phyloP scores from a whole-genome alignment of 495 filamentous ascomycete genomes.

The Penicillium cinerascens region DNA sequence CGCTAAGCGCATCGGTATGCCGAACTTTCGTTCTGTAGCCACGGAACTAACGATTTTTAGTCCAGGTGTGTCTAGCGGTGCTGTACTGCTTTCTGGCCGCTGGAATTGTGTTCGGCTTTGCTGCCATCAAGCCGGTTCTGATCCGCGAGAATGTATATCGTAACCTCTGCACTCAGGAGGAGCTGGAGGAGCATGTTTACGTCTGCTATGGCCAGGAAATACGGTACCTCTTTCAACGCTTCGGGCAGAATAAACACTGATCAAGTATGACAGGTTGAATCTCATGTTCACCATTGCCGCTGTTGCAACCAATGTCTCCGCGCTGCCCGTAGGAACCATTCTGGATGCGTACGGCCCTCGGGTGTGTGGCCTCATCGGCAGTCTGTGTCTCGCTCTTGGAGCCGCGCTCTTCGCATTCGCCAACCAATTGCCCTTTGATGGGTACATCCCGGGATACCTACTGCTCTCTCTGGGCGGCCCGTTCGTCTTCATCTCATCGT shows the following conservation, averaged over 20 bases:
- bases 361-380: constrained; percentile 70
- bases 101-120: constrained; percentile 71
- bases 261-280: constrained; percentile 56
- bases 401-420: constrained; percentile 70
- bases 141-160: constrained; percentile 64
- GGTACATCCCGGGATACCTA: constrained; percentile 74
- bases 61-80: constrained; percentile 54
- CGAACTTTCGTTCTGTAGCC: background rate
- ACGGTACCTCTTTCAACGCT: constrained; percentile 37
- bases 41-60: constrained; percentile 18
- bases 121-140: constrained; percentile 67
- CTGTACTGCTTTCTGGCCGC: constrained; percentile 79
- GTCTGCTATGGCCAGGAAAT: constrained; percentile 77
- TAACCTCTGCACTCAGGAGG: constrained; percentile 53
- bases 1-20: constrained; percentile 61
- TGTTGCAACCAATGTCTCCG: constrained; percentile 63
- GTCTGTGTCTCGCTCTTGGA: constrained; percentile 64
- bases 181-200: constrained; percentile 56
- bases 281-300: constrained; percentile 81
- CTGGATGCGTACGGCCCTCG: constrained; percentile 80
- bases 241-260: background rate
- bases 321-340: constrained; percentile 73
- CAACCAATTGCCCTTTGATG: constrained; percentile 58
- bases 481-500: constrained; percentile 86
- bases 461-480: constrained; percentile 82